Evolutionary conservation across 23 red algal species (phyloP).

Genomic region (Gracilariopsis chorda): DNA sequence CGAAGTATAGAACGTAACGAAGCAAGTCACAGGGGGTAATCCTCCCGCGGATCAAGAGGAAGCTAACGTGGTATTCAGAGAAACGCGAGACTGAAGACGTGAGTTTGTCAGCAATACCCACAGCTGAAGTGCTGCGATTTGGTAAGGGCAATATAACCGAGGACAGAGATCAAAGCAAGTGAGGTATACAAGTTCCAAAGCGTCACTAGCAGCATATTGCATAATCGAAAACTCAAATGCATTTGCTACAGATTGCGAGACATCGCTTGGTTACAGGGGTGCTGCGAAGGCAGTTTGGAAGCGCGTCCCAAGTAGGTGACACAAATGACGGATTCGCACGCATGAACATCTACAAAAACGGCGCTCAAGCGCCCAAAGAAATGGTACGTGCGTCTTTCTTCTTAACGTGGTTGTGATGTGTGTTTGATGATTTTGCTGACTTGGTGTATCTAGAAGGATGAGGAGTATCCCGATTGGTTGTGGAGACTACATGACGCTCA

Average conservation of each 20-base stretch:
- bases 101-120: too few relatives aligned
- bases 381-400: constrained; percentile 8
- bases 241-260: background rate
- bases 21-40: too few relatives aligned
- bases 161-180: too few relatives aligned
- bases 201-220: background rate
- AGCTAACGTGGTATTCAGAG: too few relatives aligned
- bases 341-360: constrained; percentile 58
- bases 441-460: background rate
- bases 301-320: background rate
- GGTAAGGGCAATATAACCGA: too few relatives aligned
- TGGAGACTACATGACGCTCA: constrained; percentile 45
- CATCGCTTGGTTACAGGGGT: background rate
- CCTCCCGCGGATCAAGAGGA: too few relatives aligned
- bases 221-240: background rate
- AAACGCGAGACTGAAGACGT: too few relatives aligned
- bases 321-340: constrained; percentile 28
- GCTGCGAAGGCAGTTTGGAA: background rate
- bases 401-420: background rate
- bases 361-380: constrained; percentile 22
- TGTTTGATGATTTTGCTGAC: background rate
- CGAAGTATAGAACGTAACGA: too few relatives aligned
- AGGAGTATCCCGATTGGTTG: constrained; percentile 48
- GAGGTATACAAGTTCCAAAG: background rate
- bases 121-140: too few relatives aligned